Conservation (phyloP, 31 red algal species). For the Asparagopsis taxiformis region DNA sequence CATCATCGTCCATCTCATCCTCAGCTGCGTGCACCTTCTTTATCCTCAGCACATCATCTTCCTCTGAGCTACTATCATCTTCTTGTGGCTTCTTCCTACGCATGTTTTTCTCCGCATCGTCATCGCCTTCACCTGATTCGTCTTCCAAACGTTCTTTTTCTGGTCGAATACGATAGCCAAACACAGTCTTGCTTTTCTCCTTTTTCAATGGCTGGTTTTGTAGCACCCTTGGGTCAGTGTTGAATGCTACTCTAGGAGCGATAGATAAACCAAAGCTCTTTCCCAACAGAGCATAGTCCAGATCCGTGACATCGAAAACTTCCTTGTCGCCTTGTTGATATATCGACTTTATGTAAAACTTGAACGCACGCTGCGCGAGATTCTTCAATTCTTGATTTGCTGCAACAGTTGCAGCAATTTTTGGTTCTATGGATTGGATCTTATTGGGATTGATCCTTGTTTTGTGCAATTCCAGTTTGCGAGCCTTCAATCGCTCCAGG, state of each 20-base stretch:
- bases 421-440: conserved; percentile 38
- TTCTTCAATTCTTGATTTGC: conserved; percentile 71
- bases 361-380: conserved; percentile 82
- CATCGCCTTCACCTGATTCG: conserved; percentile 1
- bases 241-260: conserved; percentile 44
- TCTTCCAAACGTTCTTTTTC: no score
- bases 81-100: conserved; percentile 10
- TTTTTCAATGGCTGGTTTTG: not conserved
- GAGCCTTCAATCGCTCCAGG: conserved; percentile 47
- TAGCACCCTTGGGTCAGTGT: not conserved
- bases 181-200: conserved; percentile 50
- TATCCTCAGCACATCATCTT: conserved; percentile 1
- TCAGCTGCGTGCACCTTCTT: conserved; percentile 15
- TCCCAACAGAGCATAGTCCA: conserved; percentile 56
- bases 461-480: conserved; percentile 27
- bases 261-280: conserved; percentile 72
- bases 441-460: conserved; percentile 48
- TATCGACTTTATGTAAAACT: conserved; percentile 76
- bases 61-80: conserved; percentile 9
- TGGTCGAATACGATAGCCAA: conserved; percentile 50
- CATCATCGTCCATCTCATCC: not conserved
- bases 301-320: conserved; percentile 53
- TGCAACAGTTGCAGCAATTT: conserved; percentile 56
- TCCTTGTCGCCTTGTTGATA: conserved; percentile 64
- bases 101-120: not conserved